Conservation (phyloP, 192 early-diverging fungal genomes). For the Coemansia sp. region DNA sequence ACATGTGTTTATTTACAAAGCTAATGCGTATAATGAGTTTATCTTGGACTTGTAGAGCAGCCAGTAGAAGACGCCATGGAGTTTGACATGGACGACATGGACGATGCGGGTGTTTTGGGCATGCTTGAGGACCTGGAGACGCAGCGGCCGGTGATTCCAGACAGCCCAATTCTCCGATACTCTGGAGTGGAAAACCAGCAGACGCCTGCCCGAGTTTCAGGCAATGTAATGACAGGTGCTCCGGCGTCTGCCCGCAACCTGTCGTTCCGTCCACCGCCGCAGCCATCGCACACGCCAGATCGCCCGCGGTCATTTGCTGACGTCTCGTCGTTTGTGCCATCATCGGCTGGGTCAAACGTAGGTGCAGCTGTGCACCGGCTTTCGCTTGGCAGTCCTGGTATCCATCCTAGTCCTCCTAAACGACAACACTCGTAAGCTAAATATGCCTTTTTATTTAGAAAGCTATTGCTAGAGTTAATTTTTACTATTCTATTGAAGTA, state of each 20-base stretch:
- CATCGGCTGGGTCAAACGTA: conserved; percentile 8
- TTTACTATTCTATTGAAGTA: not conserved
- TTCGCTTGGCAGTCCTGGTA: not conserved
- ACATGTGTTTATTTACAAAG: not conserved
- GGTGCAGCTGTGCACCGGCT: too few species aligned
- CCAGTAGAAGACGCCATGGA: conserved; percentile 17
- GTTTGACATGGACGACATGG: conserved; percentile 44
- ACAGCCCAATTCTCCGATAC: conserved; percentile 25
- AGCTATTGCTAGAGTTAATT: not conserved
- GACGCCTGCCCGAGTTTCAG: conserved; percentile 10
- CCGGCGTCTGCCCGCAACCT: conserved; percentile 20
- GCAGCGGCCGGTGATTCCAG: conserved; percentile 39
- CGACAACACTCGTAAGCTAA: not conserved
- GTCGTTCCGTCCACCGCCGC: conserved; percentile 15
- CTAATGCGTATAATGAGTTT: not conserved
- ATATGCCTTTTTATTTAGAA: not conserved
- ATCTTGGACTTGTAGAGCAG: not conserved
- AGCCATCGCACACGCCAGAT: not conserved
- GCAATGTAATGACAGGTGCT: not conserved
- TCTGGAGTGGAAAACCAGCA: conserved; percentile 1
- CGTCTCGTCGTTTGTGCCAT: conserved; percentile 25
- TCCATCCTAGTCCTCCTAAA: not conserved
- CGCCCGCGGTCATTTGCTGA: conserved; percentile 37
- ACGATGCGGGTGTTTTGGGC: conserved; percentile 28
- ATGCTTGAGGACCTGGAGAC: conserved; percentile 38